Evolutionary conservation across 2,329 filamentous ascomycete genomes (phyloP).

Genomic region (Diaporthe caulivora): DNA sequence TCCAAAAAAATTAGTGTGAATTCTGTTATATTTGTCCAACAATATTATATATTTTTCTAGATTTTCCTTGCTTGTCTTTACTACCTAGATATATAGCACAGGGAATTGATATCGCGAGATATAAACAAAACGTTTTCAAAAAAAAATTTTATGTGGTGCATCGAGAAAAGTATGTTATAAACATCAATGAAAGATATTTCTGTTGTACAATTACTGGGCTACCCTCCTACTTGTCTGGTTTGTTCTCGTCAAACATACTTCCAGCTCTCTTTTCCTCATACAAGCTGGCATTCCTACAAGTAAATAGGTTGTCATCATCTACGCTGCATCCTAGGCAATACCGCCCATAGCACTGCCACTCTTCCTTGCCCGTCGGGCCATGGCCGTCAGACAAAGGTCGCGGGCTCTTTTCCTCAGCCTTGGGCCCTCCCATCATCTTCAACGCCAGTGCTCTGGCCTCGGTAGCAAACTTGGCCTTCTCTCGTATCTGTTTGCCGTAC

Average conservation of each 20-base stretch:
- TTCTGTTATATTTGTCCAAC: no score
- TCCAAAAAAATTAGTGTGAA: no score
- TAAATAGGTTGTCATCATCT: constrained; percentile 16
- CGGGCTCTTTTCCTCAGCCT: constrained; percentile 2
- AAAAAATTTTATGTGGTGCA: no score
- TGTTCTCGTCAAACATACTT: background rate
- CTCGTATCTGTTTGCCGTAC: constrained; percentile 56
- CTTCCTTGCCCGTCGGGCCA: constrained; percentile 2
- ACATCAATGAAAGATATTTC: no score
- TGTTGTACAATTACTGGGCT: background rate
- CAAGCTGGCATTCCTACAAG: constrained; percentile 7
- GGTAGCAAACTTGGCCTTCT: constrained; percentile 67
- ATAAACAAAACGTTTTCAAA: no score
- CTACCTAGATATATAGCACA: no score
- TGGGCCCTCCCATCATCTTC: constrained; percentile 12
- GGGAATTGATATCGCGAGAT: no score
- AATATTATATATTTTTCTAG: no score
- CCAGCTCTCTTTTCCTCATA: background rate
- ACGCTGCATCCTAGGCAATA: constrained; percentile 13
- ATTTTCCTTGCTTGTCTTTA: no score
- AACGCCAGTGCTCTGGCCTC: constrained; percentile 44
- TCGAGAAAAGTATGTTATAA: no score
- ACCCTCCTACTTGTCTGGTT: background rate
- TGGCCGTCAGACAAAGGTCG: constrained; percentile 3
- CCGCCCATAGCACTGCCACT: constrained; percentile 13